Conservation (phyloP, 306 rosid genomes). For the Citrullus colocynthis region DNA sequence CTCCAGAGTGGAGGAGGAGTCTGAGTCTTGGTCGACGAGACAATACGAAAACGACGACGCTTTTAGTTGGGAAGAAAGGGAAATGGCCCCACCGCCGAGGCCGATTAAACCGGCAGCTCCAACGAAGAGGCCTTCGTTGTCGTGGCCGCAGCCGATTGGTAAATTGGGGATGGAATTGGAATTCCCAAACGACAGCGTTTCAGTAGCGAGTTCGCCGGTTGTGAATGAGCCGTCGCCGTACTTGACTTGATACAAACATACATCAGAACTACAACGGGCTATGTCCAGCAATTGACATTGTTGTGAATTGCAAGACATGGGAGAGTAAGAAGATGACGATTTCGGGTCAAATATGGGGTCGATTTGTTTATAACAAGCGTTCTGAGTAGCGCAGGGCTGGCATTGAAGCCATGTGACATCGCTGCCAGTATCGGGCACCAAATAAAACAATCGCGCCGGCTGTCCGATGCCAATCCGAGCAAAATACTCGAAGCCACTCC, state of each 20-base stretch:
- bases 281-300: slow-evolving; percentile 32
- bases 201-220: slow-evolving; percentile 46
- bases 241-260: slow-evolving; percentile 53
- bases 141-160: slow-evolving; percentile 73
- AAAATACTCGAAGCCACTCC: slow-evolving; percentile 77
- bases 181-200: slow-evolving; percentile 49
- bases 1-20: slow-evolving; percentile 55
- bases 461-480: slow-evolving; percentile 49
- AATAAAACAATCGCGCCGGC: slow-evolving; percentile 40
- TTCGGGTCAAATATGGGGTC: slow-evolving; percentile 74
- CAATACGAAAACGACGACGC: slow-evolving; percentile 67
- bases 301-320: slow-evolving; percentile 30
- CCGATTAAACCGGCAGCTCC: slow-evolving; percentile 72
- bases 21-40: slow-evolving; percentile 58
- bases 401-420: slow-evolving; percentile 88
- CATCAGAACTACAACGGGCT: slow-evolving; percentile 23
- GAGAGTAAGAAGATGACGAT: slow-evolving; percentile 26
- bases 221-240: slow-evolving; percentile 94
- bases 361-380: slow-evolving; percentile 57
- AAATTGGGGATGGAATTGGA: slow-evolving; percentile 29
- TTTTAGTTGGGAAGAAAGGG: slow-evolving; percentile 45
- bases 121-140: slow-evolving; percentile 59
- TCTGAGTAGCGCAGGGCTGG: slow-evolving; percentile 32
- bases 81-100: slow-evolving; percentile 61
- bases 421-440: slow-evolving; percentile 84